Percentiles rank a stretch among this genome's conserved stretches.
Conservation (phyloP, 371 early-diverging fungal genomes). For the Apophysomyces trapeziformis region DNA sequence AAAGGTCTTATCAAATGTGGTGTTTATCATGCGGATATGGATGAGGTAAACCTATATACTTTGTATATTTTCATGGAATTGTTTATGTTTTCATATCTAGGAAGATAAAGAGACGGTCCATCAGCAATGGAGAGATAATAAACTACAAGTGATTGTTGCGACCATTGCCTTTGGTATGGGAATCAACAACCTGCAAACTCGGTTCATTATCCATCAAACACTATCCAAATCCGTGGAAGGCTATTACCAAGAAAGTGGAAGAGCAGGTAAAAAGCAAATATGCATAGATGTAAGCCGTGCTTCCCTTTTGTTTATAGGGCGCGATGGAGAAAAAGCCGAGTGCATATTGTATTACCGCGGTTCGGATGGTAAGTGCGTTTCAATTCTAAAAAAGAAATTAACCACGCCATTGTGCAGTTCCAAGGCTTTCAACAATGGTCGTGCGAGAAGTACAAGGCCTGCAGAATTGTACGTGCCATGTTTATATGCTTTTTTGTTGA, state of each 20-base stretch:
- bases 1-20: constrained; percentile 58
- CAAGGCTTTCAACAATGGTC: constrained; percentile 63
- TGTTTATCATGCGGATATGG: constrained; percentile 85
- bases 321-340: constrained; percentile 72
- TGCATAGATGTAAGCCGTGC: constrained; percentile 3
- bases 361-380: constrained; percentile 52
- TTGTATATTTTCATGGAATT: not conserved
- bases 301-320: constrained; percentile 25
- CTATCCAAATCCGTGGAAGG: constrained; percentile 88
- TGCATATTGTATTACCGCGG: constrained; percentile 82
- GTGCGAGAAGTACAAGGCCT: constrained; percentile 69
- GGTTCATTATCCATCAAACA: constrained; percentile 87
- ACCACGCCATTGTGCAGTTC: constrained; percentile 31
- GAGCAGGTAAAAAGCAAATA: constrained; percentile 67
- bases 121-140: constrained; percentile 70
- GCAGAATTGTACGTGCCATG: constrained; percentile 44
- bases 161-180: constrained; percentile 98
- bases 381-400: not conserved
- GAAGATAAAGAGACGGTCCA: constrained; percentile 76
- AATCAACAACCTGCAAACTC: constrained; percentile 85
- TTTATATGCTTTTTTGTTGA: not conserved
- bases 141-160: constrained; percentile 90
- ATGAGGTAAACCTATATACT: constrained; percentile 44
- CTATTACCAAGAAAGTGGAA: constrained; percentile 94
- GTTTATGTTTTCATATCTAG: constrained; percentile 14